These are phyloP conservation scores for Talaromyces wortmannii DNA, from an alignment of 495 filamentous ascomycete species.

Conservation along the genomic window DNA sequence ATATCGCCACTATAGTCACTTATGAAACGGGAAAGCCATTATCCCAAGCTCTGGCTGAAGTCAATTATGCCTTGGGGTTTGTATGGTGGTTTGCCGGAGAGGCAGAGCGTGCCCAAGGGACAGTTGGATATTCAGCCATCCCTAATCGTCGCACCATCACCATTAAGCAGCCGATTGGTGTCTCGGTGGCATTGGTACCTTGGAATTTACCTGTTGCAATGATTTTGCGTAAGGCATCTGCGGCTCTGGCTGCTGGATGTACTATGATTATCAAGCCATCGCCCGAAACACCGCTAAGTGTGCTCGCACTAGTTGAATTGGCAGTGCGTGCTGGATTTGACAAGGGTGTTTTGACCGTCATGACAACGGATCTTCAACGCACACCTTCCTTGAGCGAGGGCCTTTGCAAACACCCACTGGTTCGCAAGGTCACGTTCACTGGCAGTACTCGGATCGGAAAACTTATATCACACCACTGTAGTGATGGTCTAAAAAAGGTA, in stretches of 20 bases:
- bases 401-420: constrained; percentile 54
- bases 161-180: constrained; percentile 63
- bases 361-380: constrained; percentile 52
- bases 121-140: constrained; percentile 44
- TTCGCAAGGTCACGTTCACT: constrained; percentile 72
- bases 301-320: constrained; percentile 45
- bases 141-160: constrained; percentile 61
- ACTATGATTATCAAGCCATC: constrained; percentile 58
- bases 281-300: constrained; percentile 54
- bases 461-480: constrained; percentile 50
- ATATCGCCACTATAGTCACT: constrained; percentile 52
- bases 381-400: constrained; percentile 58
- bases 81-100: constrained; percentile 63
- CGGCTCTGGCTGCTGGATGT: constrained; percentile 66
- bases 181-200: constrained; percentile 55
- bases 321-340: constrained; percentile 49
- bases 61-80: constrained; percentile 55
- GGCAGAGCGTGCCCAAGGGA: constrained; percentile 62
- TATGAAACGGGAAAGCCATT: constrained; percentile 62
- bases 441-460: constrained; percentile 62
- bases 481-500: constrained; percentile 61
- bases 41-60: constrained; percentile 49
- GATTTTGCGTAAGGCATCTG: constrained; percentile 61
- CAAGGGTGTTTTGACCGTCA: constrained; percentile 47
- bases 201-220: constrained; percentile 63